These are phyloP conservation scores for Talaromyces thailandensis DNA, from an alignment of 495 filamentous ascomycete genomes.

Conservation along the genomic window DNA sequence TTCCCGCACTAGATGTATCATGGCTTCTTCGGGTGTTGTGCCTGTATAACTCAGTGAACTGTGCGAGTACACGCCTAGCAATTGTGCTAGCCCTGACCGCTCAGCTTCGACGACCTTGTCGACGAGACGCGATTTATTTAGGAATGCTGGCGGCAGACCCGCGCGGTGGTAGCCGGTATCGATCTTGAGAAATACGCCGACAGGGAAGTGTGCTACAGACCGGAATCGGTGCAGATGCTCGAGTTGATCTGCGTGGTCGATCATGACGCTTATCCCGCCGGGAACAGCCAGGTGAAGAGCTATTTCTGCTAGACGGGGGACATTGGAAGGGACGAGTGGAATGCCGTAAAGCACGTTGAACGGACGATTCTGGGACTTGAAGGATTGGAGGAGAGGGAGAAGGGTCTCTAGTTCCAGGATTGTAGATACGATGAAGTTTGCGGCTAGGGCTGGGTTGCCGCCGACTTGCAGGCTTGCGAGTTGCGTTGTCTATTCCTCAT, in stretches of 20 bases:
- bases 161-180: constrained; percentile 73
- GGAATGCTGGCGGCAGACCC: constrained; percentile 48
- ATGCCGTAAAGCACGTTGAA: constrained; percentile 72
- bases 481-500: constrained; percentile 52
- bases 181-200: constrained; percentile 63
- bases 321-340: constrained; percentile 55
- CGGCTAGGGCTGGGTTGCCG: constrained; percentile 23
- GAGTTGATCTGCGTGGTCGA: constrained; percentile 64
- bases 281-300: constrained; percentile 36
- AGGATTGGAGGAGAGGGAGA: constrained; percentile 43
- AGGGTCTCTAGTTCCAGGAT: constrained; percentile 66
- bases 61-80: constrained; percentile 72
- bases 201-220: constrained; percentile 27
- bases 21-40: constrained; percentile 41
- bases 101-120: constrained; percentile 34
- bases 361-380: constrained; percentile 42
- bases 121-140: constrained; percentile 42
- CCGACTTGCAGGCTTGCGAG: constrained; percentile 69
- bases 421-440: constrained; percentile 71
- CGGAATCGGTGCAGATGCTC: constrained; percentile 29
- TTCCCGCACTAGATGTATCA: constrained; percentile 51
- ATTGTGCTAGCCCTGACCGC: constrained; percentile 20
- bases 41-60: constrained; percentile 63
- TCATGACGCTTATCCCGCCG: constrained; percentile 51
- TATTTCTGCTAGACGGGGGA: constrained; percentile 47